phyloP scores from a whole-genome alignment of 2,329 filamentous ascomycete species.

The Phyllachora maydis region DNA sequence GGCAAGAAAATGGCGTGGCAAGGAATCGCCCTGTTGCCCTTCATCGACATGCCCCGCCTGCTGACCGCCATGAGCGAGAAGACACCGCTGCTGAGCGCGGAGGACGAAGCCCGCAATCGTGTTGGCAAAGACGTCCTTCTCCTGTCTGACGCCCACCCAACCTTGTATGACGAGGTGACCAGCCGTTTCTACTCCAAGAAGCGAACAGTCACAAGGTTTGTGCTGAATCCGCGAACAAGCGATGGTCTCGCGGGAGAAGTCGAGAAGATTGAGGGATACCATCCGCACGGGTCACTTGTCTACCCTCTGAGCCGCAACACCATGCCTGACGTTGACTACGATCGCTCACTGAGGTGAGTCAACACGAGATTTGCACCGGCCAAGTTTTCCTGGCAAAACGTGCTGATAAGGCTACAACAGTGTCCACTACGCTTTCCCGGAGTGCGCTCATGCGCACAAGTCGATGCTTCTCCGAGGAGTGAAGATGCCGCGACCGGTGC shows the following conservation, averaged over 20 bases:
- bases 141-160: constrained; percentile 61
- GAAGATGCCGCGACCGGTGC: constrained; percentile 46
- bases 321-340: constrained; percentile 63
- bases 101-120: constrained; percentile 61
- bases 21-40: constrained; percentile 79
- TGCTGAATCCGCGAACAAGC: constrained; percentile 54
- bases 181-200: constrained; percentile 86
- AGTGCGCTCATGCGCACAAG: constrained; percentile 56
- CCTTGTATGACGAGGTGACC: constrained; percentile 66
- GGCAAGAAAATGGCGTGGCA: constrained; percentile 99
- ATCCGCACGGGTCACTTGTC: constrained; percentile 62
- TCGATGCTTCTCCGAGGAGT: constrained; percentile 84
- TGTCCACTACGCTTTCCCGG: constrained; percentile 71
- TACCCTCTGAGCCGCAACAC: constrained; percentile 55
- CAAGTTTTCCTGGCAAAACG: constrained; percentile 1
- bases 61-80: constrained; percentile 64
- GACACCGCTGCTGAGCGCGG: constrained; percentile 58
- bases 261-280: constrained; percentile 63
- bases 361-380: constrained; percentile 1
- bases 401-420: constrained; percentile 32
- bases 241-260: constrained; percentile 64
- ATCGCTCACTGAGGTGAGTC: constrained; percentile 65
- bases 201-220: constrained; percentile 42
- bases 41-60: constrained; percentile 82
- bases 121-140: constrained; percentile 66